Evolutionary conservation across 2,329 filamentous ascomycete species (phyloP).

Genomic region (Herpotrichia juniperi): DNA sequence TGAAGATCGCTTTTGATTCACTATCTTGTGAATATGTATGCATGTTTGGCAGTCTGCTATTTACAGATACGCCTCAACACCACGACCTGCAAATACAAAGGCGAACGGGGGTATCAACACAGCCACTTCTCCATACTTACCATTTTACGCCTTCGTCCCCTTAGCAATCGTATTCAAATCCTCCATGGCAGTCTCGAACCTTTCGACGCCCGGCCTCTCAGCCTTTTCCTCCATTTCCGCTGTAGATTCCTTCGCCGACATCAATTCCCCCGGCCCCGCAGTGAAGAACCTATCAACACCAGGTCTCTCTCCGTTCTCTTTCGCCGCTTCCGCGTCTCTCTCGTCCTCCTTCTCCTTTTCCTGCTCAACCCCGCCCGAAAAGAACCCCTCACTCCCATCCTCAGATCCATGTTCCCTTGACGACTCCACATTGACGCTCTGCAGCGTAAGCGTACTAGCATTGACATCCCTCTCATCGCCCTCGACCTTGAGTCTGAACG

Average conservation of each 20-base stretch:
- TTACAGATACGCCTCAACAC: too few species aligned
- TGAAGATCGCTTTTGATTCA: too few species aligned
- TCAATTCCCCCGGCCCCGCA: slow-evolving; percentile 42
- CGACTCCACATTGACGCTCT: slow-evolving; percentile 39
- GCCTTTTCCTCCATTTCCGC: slow-evolving; percentile 8
- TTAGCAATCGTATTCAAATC: slow-evolving; percentile 17
- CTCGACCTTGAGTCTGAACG: slow-evolving; percentile 69
- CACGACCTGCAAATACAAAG: too few species aligned
- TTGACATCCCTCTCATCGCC: slow-evolving; percentile 56
- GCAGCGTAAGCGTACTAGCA: slow-evolving; percentile 73
- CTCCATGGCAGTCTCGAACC: slow-evolving; percentile 60
- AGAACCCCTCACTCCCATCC: not conserved
- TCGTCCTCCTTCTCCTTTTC: slow-evolving; percentile 14
- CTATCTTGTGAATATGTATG: too few species aligned
- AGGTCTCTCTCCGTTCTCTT: slow-evolving; percentile 17
- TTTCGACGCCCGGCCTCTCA: slow-evolving; percentile 53
- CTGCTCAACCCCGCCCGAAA: slow-evolving; percentile 11
- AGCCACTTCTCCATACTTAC: too few species aligned
- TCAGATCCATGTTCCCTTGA: slow-evolving; percentile 25
- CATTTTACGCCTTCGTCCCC: too few species aligned
- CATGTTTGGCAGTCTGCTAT: too few species aligned
- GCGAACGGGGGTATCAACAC: slow-evolving; percentile 4
- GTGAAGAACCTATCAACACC: slow-evolving; percentile 62
- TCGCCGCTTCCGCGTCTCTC: not conserved
- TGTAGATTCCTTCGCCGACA: slow-evolving; percentile 2